These are phyloP conservation scores for Hypoxylon fuscum DNA, from an alignment of 495 filamentous ascomycete genomes.

Conservation along the genomic window DNA sequence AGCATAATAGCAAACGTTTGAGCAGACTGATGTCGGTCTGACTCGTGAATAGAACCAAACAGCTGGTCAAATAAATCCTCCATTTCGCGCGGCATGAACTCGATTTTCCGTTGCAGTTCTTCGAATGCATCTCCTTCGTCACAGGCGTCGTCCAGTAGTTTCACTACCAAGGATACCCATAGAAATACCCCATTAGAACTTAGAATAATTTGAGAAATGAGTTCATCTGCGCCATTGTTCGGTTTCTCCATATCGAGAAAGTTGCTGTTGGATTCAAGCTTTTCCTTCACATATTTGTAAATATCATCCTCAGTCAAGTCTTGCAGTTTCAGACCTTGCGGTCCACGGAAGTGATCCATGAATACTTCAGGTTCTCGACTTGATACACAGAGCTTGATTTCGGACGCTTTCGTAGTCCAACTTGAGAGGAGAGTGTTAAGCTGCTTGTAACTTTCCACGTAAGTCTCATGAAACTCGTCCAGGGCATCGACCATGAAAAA, in stretches of 20 bases:
- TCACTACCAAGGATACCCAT: not conserved
- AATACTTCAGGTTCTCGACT: not conserved
- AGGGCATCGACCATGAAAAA: slow-evolving; percentile 1
- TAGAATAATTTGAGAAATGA: not conserved
- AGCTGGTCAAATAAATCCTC: slow-evolving; percentile 1
- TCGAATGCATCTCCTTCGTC: not conserved
- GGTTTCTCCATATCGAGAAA: not conserved
- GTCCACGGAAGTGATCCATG: not conserved
- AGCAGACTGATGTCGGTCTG: slow-evolving; percentile 1
- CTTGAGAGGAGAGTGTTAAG: not conserved
- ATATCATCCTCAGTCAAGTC: slow-evolving; percentile 5
- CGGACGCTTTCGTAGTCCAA: not conserved
- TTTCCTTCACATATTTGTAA: not conserved
- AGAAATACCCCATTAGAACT: slow-evolving; percentile 3
- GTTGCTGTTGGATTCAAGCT: not conserved
- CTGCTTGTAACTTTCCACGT: not conserved
- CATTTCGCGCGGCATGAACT: not conserved
- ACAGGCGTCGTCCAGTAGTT: not conserved
- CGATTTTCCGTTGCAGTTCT: slow-evolving; percentile 5
- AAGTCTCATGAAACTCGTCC: not conserved
- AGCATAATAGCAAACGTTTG: not conserved
- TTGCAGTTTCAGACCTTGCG: not conserved
- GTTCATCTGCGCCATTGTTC: not conserved
- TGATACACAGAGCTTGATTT: not conserved
- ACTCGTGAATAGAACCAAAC: slow-evolving; percentile 1